Evolutionary conservation across 805 yeast species (phyloP).

Genomic region (Starmerella bombi): DNA sequence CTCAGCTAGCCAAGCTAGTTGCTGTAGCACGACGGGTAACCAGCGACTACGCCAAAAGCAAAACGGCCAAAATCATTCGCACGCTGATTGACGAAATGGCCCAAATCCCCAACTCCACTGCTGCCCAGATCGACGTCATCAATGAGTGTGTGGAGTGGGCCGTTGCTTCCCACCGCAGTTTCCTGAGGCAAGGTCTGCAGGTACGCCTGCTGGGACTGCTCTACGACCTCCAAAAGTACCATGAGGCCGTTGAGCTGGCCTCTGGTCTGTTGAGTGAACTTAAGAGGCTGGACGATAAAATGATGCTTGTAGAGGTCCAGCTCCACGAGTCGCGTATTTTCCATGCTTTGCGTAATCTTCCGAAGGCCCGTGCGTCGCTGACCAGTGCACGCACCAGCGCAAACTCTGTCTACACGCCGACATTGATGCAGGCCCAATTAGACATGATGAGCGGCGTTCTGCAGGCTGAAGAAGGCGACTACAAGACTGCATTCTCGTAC

Average conservation of each 20-base stretch:
- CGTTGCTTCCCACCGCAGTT: conserved; percentile 63
- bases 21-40: conserved; percentile 56
- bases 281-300: conserved; percentile 88
- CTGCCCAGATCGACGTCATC: conserved; percentile 59
- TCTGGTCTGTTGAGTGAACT: conserved; percentile 65
- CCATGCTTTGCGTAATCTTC: conserved; percentile 79
- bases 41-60: conserved; percentile 77
- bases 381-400: conserved; percentile 95
- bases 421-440: conserved; percentile 83
- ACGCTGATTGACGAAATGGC: conserved; percentile 69
- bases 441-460: conserved; percentile 91
- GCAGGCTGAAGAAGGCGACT: conserved; percentile 94
- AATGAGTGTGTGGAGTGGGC: conserved; percentile 83
- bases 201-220: conserved; percentile 67
- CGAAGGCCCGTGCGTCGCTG: conserved; percentile 82
- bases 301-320: conserved; percentile 90
- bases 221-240: conserved; percentile 50
- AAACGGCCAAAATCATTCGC: conserved; percentile 82
- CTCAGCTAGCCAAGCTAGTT: conserved; percentile 48
- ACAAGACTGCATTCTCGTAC: conserved; percentile 88
- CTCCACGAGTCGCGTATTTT: conserved; percentile 78
- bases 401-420: conserved; percentile 90
- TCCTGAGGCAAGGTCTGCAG: conserved; percentile 77
- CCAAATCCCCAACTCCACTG: conserved; percentile 41
- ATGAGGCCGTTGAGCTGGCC: conserved; percentile 60